Conservation (phyloP, 495 filamentous ascomycete species). For the Podospora anserina region DNA sequence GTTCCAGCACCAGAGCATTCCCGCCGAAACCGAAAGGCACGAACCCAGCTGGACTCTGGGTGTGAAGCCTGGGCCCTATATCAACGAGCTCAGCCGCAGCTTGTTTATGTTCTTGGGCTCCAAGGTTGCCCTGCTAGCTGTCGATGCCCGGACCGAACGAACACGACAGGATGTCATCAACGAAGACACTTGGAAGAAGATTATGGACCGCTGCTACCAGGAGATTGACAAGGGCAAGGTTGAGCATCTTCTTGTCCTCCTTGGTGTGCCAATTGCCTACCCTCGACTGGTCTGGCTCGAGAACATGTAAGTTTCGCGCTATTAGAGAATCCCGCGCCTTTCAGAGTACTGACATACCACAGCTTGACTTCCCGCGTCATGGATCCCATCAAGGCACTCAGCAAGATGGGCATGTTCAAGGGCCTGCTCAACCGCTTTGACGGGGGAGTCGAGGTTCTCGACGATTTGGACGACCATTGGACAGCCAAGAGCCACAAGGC, state of each 20-base stretch:
- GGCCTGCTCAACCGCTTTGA: conserved; percentile 83
- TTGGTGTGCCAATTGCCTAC: conserved; percentile 88
- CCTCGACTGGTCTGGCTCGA: conserved; percentile 79
- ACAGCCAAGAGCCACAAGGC: conserved; percentile 89
- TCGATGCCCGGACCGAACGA: conserved; percentile 90
- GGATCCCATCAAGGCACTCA: conserved; percentile 84
- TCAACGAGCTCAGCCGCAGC: conserved; percentile 78
- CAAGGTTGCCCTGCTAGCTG: conserved; percentile 74
- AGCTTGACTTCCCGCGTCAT: conserved; percentile 72
- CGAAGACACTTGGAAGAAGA: conserved; percentile 72
- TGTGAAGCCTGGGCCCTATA: conserved; percentile 78
- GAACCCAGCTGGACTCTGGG: conserved; percentile 94
- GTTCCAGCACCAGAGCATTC: conserved; percentile 91
- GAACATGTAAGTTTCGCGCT: conserved; percentile 39
- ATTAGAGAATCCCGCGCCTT: neutral
- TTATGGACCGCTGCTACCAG: conserved; percentile 76
- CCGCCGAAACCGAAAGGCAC: conserved; percentile 69
- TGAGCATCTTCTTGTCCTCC: conserved; percentile 82
- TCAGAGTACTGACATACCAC: neutral
- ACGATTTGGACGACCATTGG: conserved; percentile 95
- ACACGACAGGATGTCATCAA: conserved; percentile 76
- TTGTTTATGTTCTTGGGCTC: conserved; percentile 80
- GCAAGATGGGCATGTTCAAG: conserved; percentile 76
- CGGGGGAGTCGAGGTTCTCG: conserved; percentile 87
- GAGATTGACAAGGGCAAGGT: conserved; percentile 82